These are phyloP conservation scores for Ceratobasidium sp. DNA, from an alignment of 1,284 basidiomycete genomes.

Conservation along the genomic window DNA sequence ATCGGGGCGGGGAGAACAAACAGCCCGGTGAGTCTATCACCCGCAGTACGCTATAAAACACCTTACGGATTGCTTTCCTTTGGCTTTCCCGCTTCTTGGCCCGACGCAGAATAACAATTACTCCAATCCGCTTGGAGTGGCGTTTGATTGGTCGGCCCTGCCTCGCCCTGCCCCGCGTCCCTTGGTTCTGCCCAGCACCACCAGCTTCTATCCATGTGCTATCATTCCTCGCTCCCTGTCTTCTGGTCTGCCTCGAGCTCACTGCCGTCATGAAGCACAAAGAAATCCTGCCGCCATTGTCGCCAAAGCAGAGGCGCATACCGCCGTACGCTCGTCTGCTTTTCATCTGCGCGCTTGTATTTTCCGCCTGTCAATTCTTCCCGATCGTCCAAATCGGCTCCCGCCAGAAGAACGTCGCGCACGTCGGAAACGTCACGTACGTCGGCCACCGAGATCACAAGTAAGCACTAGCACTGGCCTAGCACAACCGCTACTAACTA, in stretches of 20 bases:
- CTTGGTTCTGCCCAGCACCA: neutral
- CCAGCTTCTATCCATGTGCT: neutral
- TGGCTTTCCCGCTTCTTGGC: constrained; percentile 14
- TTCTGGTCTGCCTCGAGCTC: too few species aligned
- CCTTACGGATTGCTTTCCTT: too few species aligned
- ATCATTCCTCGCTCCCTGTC: too few species aligned
- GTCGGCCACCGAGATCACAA: constrained; percentile 9
- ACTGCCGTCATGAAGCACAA: neutral
- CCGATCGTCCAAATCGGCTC: constrained; percentile 6
- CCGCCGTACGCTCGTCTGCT: neutral
- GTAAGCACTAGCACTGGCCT: constrained; percentile 1
- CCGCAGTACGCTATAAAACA: neutral
- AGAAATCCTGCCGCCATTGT: too few species aligned
- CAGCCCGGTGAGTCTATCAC: neutral
- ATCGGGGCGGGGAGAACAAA: constrained; percentile 7
- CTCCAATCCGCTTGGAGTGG: neutral
- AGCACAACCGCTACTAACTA: neutral
- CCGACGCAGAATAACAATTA: neutral
- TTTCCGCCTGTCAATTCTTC: neutral
- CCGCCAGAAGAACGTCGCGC: neutral
- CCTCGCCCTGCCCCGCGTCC: neutral
- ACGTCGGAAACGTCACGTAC: constrained; percentile 10
- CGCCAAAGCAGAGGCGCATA: constrained; percentile 2
- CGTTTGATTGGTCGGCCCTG: constrained; percentile 1
- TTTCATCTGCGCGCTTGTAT: constrained; percentile 1